Base-by-base conservation (phyloP, 805 yeast genomes). In the Kuraishia piskuri region DNA sequence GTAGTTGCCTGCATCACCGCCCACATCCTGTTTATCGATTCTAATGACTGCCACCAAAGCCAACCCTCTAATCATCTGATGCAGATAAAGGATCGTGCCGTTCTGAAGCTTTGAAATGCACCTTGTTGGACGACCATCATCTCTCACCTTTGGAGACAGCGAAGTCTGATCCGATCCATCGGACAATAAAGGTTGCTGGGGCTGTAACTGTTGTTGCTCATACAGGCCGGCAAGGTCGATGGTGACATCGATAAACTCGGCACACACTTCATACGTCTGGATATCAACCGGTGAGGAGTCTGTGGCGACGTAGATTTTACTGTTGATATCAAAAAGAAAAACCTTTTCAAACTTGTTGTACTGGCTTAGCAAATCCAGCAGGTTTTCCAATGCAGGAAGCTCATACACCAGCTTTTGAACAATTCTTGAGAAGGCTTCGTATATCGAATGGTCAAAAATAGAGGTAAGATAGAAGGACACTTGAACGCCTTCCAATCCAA, bases 231-330 rank as follows among this genome's bases (percentile, higher is more conserved):
- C 91, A 58, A 94, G 71, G 63, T 94, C 98, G 23, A 90, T 85
- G 2, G 96, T 85, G 17, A 92, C 94, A 67, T 94, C 98, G 49
- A 94, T 92, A 63, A 94, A 94, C 63, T 94, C 98, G 0, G 97
- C 95, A 68, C 98, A 94, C 1, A 92, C 96, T 66, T 94, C 97
- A 66, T 94, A 94, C 0, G 95, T 88, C 63, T 90, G 96, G 46
- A 90, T 86, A 69, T 92, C 98, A 45, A 92, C 96, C 0, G 98
- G 97, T 1, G 91, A 84, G 0, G 96, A 88, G 67, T 94, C 99
- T 0, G 98, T 92, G 4, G 97, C 97, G 50, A 92, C 90, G 65
- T 92, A 94, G 21, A 94, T 88, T 66, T 94, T 94, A 19, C 96
- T 87, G 63, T 88, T 88, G 23, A 92, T 82, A 65, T 94, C 99